These are phyloP conservation scores for Colletotrichum sp. DNA, from an alignment of 2,329 filamentous ascomycete genomes.

Conservation along the genomic window DNA sequence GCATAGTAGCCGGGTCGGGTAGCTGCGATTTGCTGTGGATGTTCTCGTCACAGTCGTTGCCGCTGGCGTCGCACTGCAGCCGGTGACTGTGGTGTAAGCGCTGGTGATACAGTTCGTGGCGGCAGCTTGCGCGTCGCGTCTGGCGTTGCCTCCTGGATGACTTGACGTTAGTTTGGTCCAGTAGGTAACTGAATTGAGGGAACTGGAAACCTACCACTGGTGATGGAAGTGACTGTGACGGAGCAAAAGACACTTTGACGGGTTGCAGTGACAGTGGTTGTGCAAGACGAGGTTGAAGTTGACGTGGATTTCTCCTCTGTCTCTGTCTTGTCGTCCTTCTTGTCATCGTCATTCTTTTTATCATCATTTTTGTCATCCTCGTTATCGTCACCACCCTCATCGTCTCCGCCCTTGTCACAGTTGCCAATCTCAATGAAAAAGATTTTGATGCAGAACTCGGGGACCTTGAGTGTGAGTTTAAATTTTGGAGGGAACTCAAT, in stretches of 20 bases:
- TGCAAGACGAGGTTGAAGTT: not conserved
- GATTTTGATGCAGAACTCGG: not conserved
- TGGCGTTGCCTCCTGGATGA: not conserved
- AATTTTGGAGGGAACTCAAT: not conserved
- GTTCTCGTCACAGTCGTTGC: not conserved
- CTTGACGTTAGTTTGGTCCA: not conserved
- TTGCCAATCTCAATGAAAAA: slow-evolving; percentile 1
- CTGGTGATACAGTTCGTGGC: not conserved
- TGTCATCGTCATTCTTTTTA: not conserved
- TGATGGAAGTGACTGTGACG: not conserved
- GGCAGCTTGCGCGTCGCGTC: not conserved
- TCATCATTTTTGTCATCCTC: not conserved
- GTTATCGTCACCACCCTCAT: not conserved
- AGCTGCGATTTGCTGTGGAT: not conserved
- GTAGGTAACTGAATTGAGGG: no score
- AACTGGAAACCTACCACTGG: not conserved
- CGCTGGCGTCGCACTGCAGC: not conserved
- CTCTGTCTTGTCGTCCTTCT: not conserved
- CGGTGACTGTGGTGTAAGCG: not conserved
- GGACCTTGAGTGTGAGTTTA: not conserved
- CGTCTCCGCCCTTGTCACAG: not conserved
- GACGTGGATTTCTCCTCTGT: not conserved
- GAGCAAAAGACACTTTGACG: not conserved
- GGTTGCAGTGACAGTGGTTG: not conserved
- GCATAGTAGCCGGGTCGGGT: not conserved